Evolutionary conservation across 805 yeast species (phyloP).

Genomic region (Candida railenensis): DNA sequence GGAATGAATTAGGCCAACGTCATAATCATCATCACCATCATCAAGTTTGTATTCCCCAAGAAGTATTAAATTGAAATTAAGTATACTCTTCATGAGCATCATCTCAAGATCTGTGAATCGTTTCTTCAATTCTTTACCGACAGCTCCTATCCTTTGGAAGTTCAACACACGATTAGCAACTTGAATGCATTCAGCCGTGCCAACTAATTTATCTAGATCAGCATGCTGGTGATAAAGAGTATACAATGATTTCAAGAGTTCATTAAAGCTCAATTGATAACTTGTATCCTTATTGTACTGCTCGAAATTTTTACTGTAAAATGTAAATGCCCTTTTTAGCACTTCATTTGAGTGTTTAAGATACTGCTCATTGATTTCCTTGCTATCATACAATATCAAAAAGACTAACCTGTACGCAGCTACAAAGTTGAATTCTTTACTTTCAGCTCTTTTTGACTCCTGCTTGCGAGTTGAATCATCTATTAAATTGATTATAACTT

Average conservation of each 20-base stretch:
- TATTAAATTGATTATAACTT: slow-evolving; percentile 3
- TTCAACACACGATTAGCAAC: background rate
- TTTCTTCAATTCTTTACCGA: background rate
- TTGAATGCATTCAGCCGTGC: background rate
- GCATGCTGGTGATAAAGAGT: slow-evolving; percentile 22
- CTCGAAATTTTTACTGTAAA: slow-evolving; percentile 7
- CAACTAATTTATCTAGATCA: slow-evolving; percentile 1
- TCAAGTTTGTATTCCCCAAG: background rate
- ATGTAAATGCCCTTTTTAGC: slow-evolving; percentile 15
- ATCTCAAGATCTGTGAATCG: background rate
- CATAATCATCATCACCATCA: background rate
- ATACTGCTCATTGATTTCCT: slow-evolving; percentile 7
- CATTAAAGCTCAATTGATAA: slow-evolving; percentile 14
- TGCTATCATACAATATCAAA: slow-evolving; percentile 23
- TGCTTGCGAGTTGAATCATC: background rate
- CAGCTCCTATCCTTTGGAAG: background rate
- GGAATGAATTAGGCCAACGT: background rate
- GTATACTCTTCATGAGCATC: background rate
- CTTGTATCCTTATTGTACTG: background rate
- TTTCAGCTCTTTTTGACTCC: slow-evolving; percentile 3
- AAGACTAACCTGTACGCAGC: slow-evolving; percentile 23
- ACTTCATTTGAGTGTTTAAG: slow-evolving; percentile 11
- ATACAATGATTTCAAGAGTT: slow-evolving; percentile 24
- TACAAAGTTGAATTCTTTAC: slow-evolving; percentile 11
- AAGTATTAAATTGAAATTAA: background rate